Base-by-base conservation (phyloP, 2,329 filamentous ascomycete species). In the Ophidiomyces ophidiicola region DNA sequence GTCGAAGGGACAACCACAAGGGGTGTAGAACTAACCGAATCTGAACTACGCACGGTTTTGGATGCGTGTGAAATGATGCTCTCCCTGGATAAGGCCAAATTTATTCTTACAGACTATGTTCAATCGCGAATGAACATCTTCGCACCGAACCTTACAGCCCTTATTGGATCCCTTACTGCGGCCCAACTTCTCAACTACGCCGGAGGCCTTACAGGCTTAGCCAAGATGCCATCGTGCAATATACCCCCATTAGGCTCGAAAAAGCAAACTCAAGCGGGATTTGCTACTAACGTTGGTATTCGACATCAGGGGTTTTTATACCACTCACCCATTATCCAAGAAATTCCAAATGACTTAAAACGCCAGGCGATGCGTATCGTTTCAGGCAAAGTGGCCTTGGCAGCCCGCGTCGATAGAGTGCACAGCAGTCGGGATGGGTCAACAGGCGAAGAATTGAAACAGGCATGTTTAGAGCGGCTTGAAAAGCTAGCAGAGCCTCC, bases 121-220 rank as follows among this genome's bases (percentile, higher is more conserved):
- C 84, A 94, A 62, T 94, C 88, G 24, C 82, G 90, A 45, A 96
- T 98, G 84, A 90, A 82, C 49, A 71, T 93, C 23, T 96, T 96
- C 56, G 90, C 90, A 3, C 90, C 90, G 0, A 98, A 98, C 53
- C 64, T 96, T 39, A 94, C 90, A 0, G 79, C 78, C 1, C 73
- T 98, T 12, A 82, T 98, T 42, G 90, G 90, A 12, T 90, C 88
- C 0, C 71, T 94, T 12, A 94, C 88, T 2, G 88, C 90, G 5
- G 90, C 90, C 3, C 88, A 96, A 62, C 74, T 98, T n/a, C 80
- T 98, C 52, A 94, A 94, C 60, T 84, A 85, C 44, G 82, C 86
- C 0, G 90, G 90, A 46, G 90, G 90, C 6, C 67, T 98, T 21
- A 82, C 80, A 1, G 85, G 85, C 24, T 71, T 98, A 7, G 86